Base-by-base conservation (phyloP, 768 basidiomycete genomes). In the Scleroderma bovista region DNA sequence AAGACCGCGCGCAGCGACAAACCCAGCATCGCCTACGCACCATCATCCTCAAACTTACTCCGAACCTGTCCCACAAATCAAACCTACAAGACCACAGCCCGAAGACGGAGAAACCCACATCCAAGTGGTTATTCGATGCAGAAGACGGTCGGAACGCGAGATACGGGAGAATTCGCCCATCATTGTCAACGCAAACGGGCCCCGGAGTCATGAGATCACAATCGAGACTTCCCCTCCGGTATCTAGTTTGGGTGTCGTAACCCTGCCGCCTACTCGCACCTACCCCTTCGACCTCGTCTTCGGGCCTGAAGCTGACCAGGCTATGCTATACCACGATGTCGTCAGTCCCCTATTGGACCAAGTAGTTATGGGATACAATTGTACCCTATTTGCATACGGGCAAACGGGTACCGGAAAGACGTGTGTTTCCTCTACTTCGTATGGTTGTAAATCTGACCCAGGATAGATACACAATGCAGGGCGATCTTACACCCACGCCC, bases 361-460 rank as follows among this genome's bases (percentile, higher is more conserved):
- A 64, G 94, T 97, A n/a, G 69, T 97, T 34, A 74, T 79, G 66
- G 96, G 96, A 6, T 99, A 96, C 73, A 98, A 98, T 62, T 98
- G 95, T 63, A 95, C 92, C 0, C 74, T 99, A 19, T 97, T 98
- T 69, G 94, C 94, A 4, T 99, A 99, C 63, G 96, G 96, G 2
- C 96, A 98, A 67, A 98, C 96, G 0, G 96, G 96, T 1, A 97
- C 96, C 0, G 96, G 96, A 19, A 99, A 99, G 73, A 98, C 96
- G 92, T 96, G 65, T 59, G 90, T 73, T 3, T 32, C 31, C 45
- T 23, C 9, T 39, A n/a, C 44, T 45, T 26, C 41, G 23, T n/a
- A 17, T 50, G 19, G 42, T 16, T 42, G 46, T 1, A 37, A 9
- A 24, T 8, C 52, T 64, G 33, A 69, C 17, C 29, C n/a, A 23